phyloP scores from a whole-genome alignment of 192 early-diverging fungal species.

The Helicostylum pulchrum region DNA sequence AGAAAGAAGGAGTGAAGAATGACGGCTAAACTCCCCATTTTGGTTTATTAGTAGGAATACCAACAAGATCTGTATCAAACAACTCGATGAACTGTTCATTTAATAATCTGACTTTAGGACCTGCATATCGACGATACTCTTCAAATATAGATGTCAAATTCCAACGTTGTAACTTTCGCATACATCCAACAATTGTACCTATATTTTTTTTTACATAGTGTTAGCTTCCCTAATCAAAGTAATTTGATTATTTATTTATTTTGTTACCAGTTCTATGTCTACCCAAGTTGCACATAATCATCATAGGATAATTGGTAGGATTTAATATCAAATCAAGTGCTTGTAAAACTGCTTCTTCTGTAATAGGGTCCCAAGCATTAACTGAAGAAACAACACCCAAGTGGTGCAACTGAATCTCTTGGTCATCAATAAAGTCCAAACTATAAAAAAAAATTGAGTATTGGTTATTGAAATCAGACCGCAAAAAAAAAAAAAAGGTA shows the following conservation, averaged over 20 bases:
- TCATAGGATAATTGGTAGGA: constrained; percentile 89
- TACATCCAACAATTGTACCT: constrained; percentile 96
- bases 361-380: constrained; percentile 97
- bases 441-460: constrained; percentile 26
- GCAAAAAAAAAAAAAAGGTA: not conserved
- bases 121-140: constrained; percentile 94
- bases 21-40: constrained; percentile 47
- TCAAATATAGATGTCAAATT: constrained; percentile 98
- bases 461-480: not conserved
- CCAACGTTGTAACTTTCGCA: constrained; percentile 97
- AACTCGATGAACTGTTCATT: constrained; percentile 95
- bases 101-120: constrained; percentile 88
- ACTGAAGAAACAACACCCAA: constrained; percentile 78
- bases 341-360: constrained; percentile 93
- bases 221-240: not conserved
- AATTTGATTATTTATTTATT: not conserved
- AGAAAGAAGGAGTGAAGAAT: no score
- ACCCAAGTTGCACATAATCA: constrained; percentile 98
- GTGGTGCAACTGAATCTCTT: constrained; percentile 92
- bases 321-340: constrained; percentile 85
- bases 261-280: constrained; percentile 92
- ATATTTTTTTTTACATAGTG: not conserved
- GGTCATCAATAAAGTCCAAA: constrained; percentile 97
- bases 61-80: constrained; percentile 95
- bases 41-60: constrained; percentile 68